Evolutionary conservation across 2,329 filamentous ascomycete genomes (phyloP).

Genomic region (Hypoxylon sp.): DNA sequence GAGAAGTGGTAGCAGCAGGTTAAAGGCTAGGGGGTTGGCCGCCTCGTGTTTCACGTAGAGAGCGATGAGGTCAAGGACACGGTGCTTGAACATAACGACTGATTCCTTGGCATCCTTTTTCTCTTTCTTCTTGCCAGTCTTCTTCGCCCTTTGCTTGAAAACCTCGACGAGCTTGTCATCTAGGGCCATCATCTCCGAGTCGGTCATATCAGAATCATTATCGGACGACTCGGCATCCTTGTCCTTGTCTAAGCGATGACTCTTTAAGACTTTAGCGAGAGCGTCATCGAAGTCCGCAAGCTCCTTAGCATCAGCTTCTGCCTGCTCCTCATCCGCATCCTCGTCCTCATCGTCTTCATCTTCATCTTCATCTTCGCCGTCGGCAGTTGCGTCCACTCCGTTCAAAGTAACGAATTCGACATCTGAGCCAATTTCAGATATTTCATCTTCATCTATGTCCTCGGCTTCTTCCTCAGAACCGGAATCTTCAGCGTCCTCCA

Average conservation of each 20-base stretch:
- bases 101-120: conserved; percentile 89
- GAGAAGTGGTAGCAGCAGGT: conserved; percentile 82
- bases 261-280: conserved; percentile 83
- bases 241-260: conserved; percentile 74
- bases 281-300: conserved; percentile 76
- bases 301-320: conserved; percentile 59
- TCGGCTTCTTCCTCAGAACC: conserved; percentile 60
- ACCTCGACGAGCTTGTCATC: conserved; percentile 88
- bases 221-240: conserved; percentile 69
- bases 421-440: conserved; percentile 57
- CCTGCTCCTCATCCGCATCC: conserved; percentile 58
- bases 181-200: conserved; percentile 93
- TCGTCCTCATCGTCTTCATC: conserved; percentile 60
- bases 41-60: conserved; percentile 88
- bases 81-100: conserved; percentile 94
- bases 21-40: conserved; percentile 75
- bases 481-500: conserved; percentile 61
- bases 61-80: conserved; percentile 88
- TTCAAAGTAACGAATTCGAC: conserved; percentile 60
- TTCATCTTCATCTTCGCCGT: conserved; percentile 54
- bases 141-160: conserved; percentile 82
- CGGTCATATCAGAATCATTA: conserved; percentile 87
- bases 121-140: conserved; percentile 80
- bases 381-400: conserved; percentile 59
- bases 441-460: conserved; percentile 60